Percentiles rank a stretch among this genome's conserved stretches.
Evolutionary conservation across 805 yeast genomes (phyloP).

Genomic region (Saccharomycopsis babjevae): DNA sequence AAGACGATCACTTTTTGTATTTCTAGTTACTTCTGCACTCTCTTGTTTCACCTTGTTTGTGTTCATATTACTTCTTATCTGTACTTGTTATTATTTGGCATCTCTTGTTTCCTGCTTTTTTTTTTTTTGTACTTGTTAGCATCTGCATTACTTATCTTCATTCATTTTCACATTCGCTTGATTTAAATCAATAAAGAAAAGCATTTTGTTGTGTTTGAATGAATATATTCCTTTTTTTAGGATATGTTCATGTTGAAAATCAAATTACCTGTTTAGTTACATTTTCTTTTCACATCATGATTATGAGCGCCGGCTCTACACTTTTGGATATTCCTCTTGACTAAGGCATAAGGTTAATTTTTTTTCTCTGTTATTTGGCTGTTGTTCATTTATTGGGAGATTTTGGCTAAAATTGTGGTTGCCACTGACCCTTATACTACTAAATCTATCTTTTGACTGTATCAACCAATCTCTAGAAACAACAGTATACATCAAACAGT

Average conservation of each 20-base stretch:
- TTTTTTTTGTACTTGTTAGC: background rate
- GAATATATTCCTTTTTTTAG: background rate
- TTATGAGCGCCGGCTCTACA: background rate
- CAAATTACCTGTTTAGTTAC: background rate
- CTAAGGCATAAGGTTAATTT: background rate
- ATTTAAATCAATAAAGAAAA: no score
- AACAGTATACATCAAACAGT: background rate
- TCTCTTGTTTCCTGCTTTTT: no score
- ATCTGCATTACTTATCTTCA: background rate
- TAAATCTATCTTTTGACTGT: background rate
- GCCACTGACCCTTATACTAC: background rate
- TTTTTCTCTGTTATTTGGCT: background rate
- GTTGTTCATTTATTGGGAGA: background rate
- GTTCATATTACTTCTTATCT: background rate
- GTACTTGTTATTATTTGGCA: background rate
- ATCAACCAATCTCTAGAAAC: background rate
- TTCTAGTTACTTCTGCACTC: background rate
- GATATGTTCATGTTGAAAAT: background rate
- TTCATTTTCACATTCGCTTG: no score
- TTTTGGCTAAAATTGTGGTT: background rate
- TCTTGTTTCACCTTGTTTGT: background rate
- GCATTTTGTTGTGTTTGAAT: no score
- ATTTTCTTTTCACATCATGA: background rate
- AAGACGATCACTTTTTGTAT: background rate
- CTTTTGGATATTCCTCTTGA: background rate